phyloP scores from a whole-genome alignment of 192 early-diverging fungal genomes.

The Umbelopsis isabellina region DNA sequence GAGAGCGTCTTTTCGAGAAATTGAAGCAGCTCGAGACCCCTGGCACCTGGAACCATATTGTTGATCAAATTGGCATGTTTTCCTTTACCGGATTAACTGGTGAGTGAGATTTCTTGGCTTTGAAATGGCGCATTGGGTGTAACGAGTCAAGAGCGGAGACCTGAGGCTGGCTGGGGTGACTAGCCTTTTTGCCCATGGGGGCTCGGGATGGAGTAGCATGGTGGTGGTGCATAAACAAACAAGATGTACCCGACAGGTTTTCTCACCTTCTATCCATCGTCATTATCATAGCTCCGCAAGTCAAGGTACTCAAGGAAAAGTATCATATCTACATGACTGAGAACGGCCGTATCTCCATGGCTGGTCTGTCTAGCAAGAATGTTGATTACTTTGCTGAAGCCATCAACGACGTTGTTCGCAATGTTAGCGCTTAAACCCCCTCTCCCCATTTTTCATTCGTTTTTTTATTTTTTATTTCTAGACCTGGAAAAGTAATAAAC shows the following conservation, averaged over 20 bases:
- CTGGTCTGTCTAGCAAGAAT: constrained; percentile 88
- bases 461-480: not conserved
- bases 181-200: not conserved
- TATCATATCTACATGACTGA: constrained; percentile 94
- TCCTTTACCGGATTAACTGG: constrained; percentile 87
- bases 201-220: not conserved
- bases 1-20: constrained; percentile 64
- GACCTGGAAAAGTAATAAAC: not conserved
- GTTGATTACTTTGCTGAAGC: constrained; percentile 87
- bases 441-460: not conserved
- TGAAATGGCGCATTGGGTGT: not conserved
- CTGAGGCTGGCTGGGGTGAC: no score
- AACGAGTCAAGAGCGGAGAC: not conserved
- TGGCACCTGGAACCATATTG: constrained; percentile 95
- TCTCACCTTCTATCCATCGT: not conserved
- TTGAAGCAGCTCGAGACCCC: constrained; percentile 81
- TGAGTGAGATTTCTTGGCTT: constrained; percentile 31
- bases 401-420: constrained; percentile 90
- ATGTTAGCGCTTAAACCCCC: constrained; percentile 42
- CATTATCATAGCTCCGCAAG: constrained; percentile 58
- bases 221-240: not conserved
- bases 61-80: constrained; percentile 98
- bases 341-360: constrained; percentile 95
- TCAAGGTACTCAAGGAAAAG: constrained; percentile 77
- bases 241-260: no score